These are phyloP conservation scores for Pleurotus tuber-regium DNA, from an alignment of 768 basidiomycete genomes.

Conservation along the genomic window DNA sequence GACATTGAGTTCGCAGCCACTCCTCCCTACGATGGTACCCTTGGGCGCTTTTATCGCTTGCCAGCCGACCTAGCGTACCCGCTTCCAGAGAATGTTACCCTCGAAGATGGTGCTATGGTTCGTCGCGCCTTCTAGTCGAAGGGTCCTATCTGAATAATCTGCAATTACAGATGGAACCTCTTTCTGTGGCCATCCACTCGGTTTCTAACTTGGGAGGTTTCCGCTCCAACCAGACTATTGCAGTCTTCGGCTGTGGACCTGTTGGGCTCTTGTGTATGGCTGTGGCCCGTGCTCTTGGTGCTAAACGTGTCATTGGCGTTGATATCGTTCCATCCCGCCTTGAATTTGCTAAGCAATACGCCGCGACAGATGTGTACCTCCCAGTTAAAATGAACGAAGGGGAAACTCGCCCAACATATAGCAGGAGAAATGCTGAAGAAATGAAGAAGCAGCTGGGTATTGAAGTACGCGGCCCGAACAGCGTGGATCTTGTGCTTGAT, in stretches of 20 bases:
- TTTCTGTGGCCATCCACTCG: slow-evolving; percentile 90
- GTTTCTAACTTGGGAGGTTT: slow-evolving; percentile 75
- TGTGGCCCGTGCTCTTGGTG: slow-evolving; percentile 92
- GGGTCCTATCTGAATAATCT: not conserved
- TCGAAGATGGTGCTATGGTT: slow-evolving; percentile 96
- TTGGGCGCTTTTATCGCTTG: slow-evolving; percentile 81
- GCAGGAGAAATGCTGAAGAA: slow-evolving; percentile 62
- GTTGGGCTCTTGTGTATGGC: slow-evolving; percentile 89
- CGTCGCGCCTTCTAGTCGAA: slow-evolving; percentile 12
- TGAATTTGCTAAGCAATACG: slow-evolving; percentile 83
- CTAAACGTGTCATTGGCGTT: slow-evolving; percentile 78
- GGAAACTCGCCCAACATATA: slow-evolving; percentile 71
- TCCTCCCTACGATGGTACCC: slow-evolving; percentile 90
- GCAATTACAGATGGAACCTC: slow-evolving; percentile 93
- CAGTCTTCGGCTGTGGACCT: slow-evolving; percentile 88
- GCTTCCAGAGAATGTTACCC: slow-evolving; percentile 78
- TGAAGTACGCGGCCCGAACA: slow-evolving; percentile 63
- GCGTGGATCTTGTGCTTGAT: slow-evolving; percentile 86
- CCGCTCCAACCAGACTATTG: slow-evolving; percentile 71
- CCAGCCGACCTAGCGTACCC: slow-evolving; percentile 83
- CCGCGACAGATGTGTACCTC: slow-evolving; percentile 72
- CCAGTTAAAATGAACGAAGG: slow-evolving; percentile 59
- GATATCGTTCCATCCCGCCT: slow-evolving; percentile 77
- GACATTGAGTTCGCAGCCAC: slow-evolving; percentile 90
- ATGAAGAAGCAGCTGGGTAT: slow-evolving; percentile 68